Evolutionary conservation across 257 asterid species (phyloP), one percentile per base, ranked within the genome.

Genomic region (Nicotiana sylvestris): DNA sequence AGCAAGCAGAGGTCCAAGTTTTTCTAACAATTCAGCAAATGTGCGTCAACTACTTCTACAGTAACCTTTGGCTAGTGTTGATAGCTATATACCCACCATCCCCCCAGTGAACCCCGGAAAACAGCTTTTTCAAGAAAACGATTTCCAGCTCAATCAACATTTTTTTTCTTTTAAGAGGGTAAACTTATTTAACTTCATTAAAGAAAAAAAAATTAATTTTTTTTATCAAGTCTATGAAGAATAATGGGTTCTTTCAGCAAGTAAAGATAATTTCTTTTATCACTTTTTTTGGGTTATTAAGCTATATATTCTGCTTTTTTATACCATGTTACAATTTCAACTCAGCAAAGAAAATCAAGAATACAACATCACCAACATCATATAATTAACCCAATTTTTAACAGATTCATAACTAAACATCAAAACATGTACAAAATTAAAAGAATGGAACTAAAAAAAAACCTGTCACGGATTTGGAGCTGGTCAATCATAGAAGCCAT

Each of bases 401-500:
- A 27, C 4, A 18, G 29, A 58, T 58, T 6, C 4, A 58, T 18
- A 58, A 7, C 11, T 6, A 58, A 58, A 8, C 9, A 60, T 25
- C 2, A 21, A 62, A 62, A 62, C 68, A 62, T 62, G 17, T 27
- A 65, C 13, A 9, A 8, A 9, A 21, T n/a, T 27, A 9, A 30
- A 10, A 21, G n/a, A 55, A 49, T 32, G 9, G 27, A 16, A 74
- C 46, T 33, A 17, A 62, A 35, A 21, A 49, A 32, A 69, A 67
- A 81, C 96, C 96, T 91, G 89, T 92, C 96, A 55, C 96, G 96
- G 84, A 92, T 66, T 89, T 92, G 96, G 82, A 92, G 94, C 90
- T 90, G 94, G 81, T 92, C 94, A 79, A 92, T 85, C 94, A 91
- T 92, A 87, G 93, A 51, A 65, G 94, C n/a, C 96, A 92, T 92